A percentile compares a stretch with the other conserved stretches of the same genome.
These are phyloP conservation scores for Mediolabrus comicus DNA, from an alignment of 108 stramenopile genomes.

Conservation along the genomic window DNA sequence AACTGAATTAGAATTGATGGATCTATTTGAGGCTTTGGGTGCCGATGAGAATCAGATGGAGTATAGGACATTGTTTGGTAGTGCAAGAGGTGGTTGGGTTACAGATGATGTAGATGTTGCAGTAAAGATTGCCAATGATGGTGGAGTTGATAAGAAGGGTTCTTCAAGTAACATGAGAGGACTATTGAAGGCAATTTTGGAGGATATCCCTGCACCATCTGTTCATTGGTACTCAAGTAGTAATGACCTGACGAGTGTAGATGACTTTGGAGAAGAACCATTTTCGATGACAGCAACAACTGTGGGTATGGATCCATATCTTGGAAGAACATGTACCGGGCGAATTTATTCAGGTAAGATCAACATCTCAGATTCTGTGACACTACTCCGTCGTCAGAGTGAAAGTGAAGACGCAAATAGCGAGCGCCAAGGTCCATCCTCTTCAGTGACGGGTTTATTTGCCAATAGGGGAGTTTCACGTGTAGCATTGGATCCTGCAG, in stretches of 20 bases:
- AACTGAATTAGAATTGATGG: slow-evolving; percentile 86
- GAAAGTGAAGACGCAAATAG: neutral
- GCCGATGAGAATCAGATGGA: slow-evolving; percentile 93
- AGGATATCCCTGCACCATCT: slow-evolving; percentile 74
- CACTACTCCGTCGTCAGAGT: slow-evolving; percentile 42
- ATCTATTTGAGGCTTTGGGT: slow-evolving; percentile 85
- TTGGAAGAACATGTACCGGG: slow-evolving; percentile 84
- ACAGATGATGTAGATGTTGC: slow-evolving; percentile 73
- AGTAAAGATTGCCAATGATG: slow-evolving; percentile 50
- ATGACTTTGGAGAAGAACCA: slow-evolving; percentile 44
- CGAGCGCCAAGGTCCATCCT: slow-evolving; percentile 17
- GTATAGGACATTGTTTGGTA: slow-evolving; percentile 90
- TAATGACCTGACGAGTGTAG: slow-evolving; percentile 19
- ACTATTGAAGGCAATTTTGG: slow-evolving; percentile 82
- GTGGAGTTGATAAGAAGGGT: slow-evolving; percentile 9
- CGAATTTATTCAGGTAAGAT: slow-evolving; percentile 72
- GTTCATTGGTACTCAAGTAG: slow-evolving; percentile 45
- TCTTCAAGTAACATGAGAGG: slow-evolving; percentile 62
- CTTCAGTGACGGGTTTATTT: slow-evolving; percentile 66
- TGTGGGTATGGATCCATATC: slow-evolving; percentile 84
- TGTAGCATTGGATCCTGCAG: slow-evolving; percentile 64
- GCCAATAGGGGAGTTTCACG: slow-evolving; percentile 76
- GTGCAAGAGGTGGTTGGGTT: slow-evolving; percentile 90
- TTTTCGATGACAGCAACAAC: slow-evolving; percentile 87
- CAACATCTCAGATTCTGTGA: slow-evolving; percentile 48